A percentile compares a stretch with the other conserved stretches of the same genome.
phyloP scores from a whole-genome alignment of 2,329 filamentous ascomycete genomes.

The Penicillium sp. region DNA sequence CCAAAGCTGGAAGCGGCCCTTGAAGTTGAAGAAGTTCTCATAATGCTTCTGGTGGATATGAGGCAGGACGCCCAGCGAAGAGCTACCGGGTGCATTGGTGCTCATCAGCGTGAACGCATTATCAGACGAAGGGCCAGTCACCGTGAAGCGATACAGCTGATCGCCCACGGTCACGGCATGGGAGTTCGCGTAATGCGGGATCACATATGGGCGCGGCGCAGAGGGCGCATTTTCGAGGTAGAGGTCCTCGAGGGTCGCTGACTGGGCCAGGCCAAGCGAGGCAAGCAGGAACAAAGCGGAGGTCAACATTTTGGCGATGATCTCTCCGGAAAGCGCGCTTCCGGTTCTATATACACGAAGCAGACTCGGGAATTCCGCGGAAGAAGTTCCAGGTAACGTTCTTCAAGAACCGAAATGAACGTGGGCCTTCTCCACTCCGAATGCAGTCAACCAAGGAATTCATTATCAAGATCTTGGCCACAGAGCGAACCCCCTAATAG shows the following conservation, averaged over 20 bases:
- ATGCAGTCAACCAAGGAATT: background rate
- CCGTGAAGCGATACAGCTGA: constrained; percentile 47
- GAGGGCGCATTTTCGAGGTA: constrained; percentile 33
- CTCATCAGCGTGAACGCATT: constrained; percentile 50
- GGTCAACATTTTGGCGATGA: constrained; percentile 12
- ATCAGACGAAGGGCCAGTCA: constrained; percentile 49
- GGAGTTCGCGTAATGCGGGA: constrained; percentile 35
- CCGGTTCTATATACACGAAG: background rate
- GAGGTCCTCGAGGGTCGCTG: constrained; percentile 22
- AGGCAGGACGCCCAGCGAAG: constrained; percentile 45
- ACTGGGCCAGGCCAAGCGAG: constrained; percentile 10
- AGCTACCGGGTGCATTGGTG: constrained; percentile 44
- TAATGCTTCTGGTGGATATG: constrained; percentile 48
- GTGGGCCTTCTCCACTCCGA: background rate
- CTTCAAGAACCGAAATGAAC: background rate
- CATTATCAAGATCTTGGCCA: background rate
- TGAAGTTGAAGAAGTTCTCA: constrained; percentile 52
- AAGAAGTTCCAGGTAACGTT: background rate
- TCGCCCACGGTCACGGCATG: constrained; percentile 38
- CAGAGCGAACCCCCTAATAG: background rate
- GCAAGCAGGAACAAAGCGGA: constrained; percentile 10
- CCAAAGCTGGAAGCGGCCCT: constrained; percentile 52
- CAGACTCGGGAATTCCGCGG: background rate
- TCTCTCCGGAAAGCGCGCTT: background rate
- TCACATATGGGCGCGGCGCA: constrained; percentile 38